Percentiles rank a stretch among this genome's conserved stretches.
Evolutionary conservation across 139 green algal genomes (phyloP).

Genomic region (Chlamydomonas schloesseri): DNA sequence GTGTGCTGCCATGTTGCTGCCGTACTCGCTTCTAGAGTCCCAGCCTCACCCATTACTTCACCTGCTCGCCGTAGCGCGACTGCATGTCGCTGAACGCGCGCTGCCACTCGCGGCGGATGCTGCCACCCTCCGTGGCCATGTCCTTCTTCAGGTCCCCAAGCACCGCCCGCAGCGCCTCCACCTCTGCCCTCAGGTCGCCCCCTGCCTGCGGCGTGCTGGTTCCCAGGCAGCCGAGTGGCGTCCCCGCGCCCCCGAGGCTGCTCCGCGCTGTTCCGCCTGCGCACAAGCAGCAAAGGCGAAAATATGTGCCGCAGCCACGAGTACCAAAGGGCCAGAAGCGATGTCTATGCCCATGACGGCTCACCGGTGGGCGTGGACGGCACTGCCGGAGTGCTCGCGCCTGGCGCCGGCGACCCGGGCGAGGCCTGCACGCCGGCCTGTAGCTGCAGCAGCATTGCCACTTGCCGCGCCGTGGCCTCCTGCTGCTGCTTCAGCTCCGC

Average conservation of each 20-base stretch:
- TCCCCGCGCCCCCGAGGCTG: not conserved
- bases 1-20: too few relatives aligned
- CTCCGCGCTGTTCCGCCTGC: not conserved
- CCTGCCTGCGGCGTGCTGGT: not conserved
- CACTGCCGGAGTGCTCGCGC: not conserved
- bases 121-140: conserved; percentile 24
- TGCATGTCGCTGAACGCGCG: conserved; percentile 43
- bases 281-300: too few relatives aligned
- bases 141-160: conserved; percentile 13
- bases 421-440: not conserved
- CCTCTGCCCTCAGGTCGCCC: not conserved
- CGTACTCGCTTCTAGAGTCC: too few relatives aligned
- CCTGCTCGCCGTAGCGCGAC: conserved; percentile 34
- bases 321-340: too few relatives aligned
- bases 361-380: not conserved
- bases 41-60: too few relatives aligned
- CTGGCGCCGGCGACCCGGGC: not conserved
- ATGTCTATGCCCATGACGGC: too few relatives aligned
- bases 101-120: conserved; percentile 41
- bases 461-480: not conserved
- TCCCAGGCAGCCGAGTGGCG: not conserved
- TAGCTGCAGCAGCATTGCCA: not conserved
- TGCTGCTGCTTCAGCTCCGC: conserved; percentile 23
- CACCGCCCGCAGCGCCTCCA: conserved; percentile 1
- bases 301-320: too few relatives aligned